A percentile compares a stretch with the other conserved stretches of the same genome.
Conservation (phyloP, 352 stramenopile genomes). For the Pythium dissotocum region DNA sequence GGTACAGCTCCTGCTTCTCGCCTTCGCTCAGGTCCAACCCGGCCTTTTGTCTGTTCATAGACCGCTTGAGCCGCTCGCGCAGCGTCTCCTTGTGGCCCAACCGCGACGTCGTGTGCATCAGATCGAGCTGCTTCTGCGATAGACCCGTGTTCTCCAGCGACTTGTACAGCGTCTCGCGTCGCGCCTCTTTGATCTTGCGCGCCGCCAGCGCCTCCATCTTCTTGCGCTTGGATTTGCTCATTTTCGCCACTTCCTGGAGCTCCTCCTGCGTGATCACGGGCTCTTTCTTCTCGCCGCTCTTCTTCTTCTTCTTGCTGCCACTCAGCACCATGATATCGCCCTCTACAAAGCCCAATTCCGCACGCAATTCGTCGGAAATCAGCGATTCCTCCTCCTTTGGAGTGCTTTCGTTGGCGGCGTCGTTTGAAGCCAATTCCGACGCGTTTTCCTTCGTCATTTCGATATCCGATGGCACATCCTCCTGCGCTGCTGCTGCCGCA, state of each 20-base stretch:
- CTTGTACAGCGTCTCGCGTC: conserved; percentile 76
- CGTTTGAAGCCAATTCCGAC: conserved; percentile 21
- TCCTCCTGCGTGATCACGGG: conserved; percentile 51
- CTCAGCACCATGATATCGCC: conserved; percentile 65
- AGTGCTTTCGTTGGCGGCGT: conserved; percentile 8
- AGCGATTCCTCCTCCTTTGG: conserved; percentile 30
- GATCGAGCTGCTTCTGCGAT: conserved; percentile 60
- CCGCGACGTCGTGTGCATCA: conserved; percentile 76
- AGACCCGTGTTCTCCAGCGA: conserved; percentile 66
- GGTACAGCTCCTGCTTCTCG: conserved; percentile 59
- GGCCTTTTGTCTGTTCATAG: conserved; percentile 75
- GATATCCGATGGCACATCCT: conserved; percentile 12
- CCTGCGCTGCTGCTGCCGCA: conserved; percentile 13
- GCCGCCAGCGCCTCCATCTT: conserved; percentile 77
- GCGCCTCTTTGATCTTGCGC: conserved; percentile 76
- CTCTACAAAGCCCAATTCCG: conserved; percentile 61
- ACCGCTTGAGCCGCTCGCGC: conserved; percentile 73
- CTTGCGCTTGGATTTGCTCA: conserved; percentile 85
- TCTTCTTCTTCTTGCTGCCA: conserved; percentile 51
- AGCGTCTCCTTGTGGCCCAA: conserved; percentile 85
- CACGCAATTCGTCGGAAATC: conserved; percentile 65
- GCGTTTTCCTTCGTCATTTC: conserved; percentile 7
- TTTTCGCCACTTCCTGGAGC: conserved; percentile 57
- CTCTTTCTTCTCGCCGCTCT: conserved; percentile 51
- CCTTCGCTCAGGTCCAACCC: conserved; percentile 55